Evolutionary conservation across 1,284 basidiomycete genomes (phyloP).

Genomic region (Entoloma clypeatum): DNA sequence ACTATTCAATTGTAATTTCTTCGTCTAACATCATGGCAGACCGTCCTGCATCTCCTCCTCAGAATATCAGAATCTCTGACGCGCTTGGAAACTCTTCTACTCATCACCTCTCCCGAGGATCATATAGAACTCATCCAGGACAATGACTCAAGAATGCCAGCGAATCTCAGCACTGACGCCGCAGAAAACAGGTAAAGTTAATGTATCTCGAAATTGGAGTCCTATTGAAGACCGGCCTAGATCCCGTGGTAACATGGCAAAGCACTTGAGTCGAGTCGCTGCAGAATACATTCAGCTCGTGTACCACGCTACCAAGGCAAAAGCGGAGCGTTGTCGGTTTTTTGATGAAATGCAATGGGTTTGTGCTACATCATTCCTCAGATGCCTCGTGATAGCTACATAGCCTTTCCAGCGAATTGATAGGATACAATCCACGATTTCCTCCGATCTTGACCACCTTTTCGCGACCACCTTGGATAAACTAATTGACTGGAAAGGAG

Average conservation of each 20-base stretch:
- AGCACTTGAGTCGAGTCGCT: slow-evolving; percentile 83
- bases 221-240: slow-evolving; percentile 30
- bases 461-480: slow-evolving; percentile 57
- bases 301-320: slow-evolving; percentile 84
- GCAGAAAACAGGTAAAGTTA: slow-evolving; percentile 38
- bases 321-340: slow-evolving; percentile 69
- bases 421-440: slow-evolving; percentile 74
- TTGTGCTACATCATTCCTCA: no score
- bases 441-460: slow-evolving; percentile 78
- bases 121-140: slow-evolving; percentile 30
- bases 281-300: slow-evolving; percentile 90
- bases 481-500: slow-evolving; percentile 45
- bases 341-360: slow-evolving; percentile 85
- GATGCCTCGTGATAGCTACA: no score
- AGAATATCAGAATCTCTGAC: slow-evolving; percentile 86
- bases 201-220: neutral
- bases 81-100: slow-evolving; percentile 77
- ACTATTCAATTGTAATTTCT: neutral
- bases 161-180: slow-evolving; percentile 23
- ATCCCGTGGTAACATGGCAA: slow-evolving; percentile 63
- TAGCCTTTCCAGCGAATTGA: slow-evolving; percentile 62
- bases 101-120: slow-evolving; percentile 54
- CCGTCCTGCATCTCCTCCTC: slow-evolving; percentile 77
- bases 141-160: slow-evolving; percentile 28
- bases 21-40: slow-evolving; percentile 39